A percentile compares a stretch with the other conserved stretches of the same genome.
phyloP scores from a whole-genome alignment of 352 stramenopile species.

The Phytophthora palmivora region DNA sequence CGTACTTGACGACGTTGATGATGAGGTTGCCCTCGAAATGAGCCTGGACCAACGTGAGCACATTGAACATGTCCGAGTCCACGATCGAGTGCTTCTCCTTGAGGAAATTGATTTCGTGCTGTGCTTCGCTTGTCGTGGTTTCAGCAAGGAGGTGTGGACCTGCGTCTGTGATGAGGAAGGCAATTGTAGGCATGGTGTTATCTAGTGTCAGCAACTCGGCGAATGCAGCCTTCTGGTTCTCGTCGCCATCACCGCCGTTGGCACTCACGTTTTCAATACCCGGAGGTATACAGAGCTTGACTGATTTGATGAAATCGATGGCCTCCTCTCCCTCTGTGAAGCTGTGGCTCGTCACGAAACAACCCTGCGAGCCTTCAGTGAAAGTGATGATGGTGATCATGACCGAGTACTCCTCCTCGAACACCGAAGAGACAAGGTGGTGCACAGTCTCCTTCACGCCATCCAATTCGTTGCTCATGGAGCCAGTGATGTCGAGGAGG shows the following conservation, averaged over 20 bases:
- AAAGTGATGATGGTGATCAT: conserved; percentile 83
- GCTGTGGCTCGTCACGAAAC: conserved; percentile 67
- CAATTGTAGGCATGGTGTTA: conserved; percentile 57
- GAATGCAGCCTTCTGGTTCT: conserved; percentile 76
- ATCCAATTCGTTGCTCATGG: conserved; percentile 62
- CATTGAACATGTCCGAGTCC: conserved; percentile 62
- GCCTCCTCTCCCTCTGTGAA: conserved; percentile 64
- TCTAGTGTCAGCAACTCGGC: conserved; percentile 60
- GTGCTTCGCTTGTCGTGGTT: conserved; percentile 40
- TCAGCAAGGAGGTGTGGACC: conserved; percentile 55
- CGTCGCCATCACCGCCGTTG: conserved; percentile 65
- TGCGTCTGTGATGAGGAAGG: conserved; percentile 75
- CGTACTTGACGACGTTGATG: conserved; percentile 72
- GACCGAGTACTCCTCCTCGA: conserved; percentile 57
- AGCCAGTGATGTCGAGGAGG: conserved; percentile 80
- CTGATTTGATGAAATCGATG: conserved; percentile 44
- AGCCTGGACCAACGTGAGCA: conserved; percentile 51
- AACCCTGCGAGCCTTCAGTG: conserved; percentile 57
- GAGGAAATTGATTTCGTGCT: conserved; percentile 53
- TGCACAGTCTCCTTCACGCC: conserved; percentile 66
- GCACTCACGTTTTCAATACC: conserved; percentile 36
- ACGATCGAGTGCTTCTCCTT: conserved; percentile 51
- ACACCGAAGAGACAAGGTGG: conserved; percentile 58
- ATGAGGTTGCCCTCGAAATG: conserved; percentile 67
- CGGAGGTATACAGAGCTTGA: conserved; percentile 56